Base-by-base conservation (phyloP, 495 filamentous ascomycete genomes). In the Barbatosphaeria neglecta region DNA sequence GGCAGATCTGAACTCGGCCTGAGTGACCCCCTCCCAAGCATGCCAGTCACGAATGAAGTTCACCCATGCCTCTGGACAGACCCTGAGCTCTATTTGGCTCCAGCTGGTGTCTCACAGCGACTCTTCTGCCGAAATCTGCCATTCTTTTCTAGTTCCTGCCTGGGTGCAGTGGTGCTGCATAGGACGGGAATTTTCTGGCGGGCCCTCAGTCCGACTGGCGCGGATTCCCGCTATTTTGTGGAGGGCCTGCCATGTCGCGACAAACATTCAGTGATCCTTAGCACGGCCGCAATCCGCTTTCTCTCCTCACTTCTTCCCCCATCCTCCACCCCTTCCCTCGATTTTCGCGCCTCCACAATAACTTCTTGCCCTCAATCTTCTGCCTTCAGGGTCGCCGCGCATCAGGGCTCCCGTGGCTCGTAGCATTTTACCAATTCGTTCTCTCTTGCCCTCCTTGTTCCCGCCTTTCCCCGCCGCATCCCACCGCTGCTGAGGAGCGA, bases 211-310 rank as follows among this genome's bases (percentile, higher is more conserved):
- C n/a, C n/a, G n/a, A n/a, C n/a, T 11, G 33, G 33, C 33, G 33
- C 13, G 10, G 39, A 23, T 3, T 13, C 13, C 39, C 22, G 10
- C 22, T 41, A n/a, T 7, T 23, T 23, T 41, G 2, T 23, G 39
- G 39, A 41, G 22, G 15, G 24, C 13, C 10, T 41, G 20, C 39
- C 39, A 41, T 41, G 39, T 41, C 39, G 39, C 39, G 16, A 41
- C 39, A 41, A 41, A 41, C 39, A 22, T 41, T n/a, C 20, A 23
- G 39, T 22, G 39, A 41, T 22, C n/a, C n/a, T n/a, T 41, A 41
- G 39, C 39, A 41, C 17, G 16, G 38, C 38, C 9, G 38, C 38
- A 3, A 9, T 22, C 38, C 7, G 16, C 8, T 15, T 33, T 15
- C 18, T 22, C 38, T 1, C 22, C 38, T 18, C 9, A 8, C 17